Evolutionary conservation across 2,329 filamentous ascomycete genomes (phyloP).

Genomic region (Aureobasidium sp.): DNA sequence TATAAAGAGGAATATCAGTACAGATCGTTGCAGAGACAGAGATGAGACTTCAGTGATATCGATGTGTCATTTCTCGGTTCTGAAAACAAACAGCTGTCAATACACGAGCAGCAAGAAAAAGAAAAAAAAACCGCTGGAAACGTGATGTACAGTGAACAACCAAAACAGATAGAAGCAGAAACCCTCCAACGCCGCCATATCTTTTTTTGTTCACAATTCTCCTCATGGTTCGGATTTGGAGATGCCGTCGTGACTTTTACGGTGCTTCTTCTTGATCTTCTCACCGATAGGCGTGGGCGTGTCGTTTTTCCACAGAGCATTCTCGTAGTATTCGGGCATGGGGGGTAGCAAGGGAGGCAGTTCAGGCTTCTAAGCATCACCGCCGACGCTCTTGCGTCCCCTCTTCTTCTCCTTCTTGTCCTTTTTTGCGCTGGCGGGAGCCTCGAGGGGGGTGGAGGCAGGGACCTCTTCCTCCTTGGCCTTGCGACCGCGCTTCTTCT

Average conservation of each 20-base stretch:
- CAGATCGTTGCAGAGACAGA: too few relatives aligned
- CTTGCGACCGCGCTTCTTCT: conserved; percentile 27
- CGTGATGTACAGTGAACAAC: background rate
- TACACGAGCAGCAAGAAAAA: background rate
- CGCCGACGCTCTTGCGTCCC: conserved; percentile 24
- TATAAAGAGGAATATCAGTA: too few relatives aligned
- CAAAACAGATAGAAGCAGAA: background rate
- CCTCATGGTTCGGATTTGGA: background rate
- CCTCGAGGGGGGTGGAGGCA: conserved; percentile 8
- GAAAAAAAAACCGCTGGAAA: background rate
- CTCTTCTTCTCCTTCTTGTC: conserved; percentile 26
- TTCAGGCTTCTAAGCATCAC: conserved; percentile 11
- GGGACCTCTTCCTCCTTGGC: conserved; percentile 19
- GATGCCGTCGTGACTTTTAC: background rate
- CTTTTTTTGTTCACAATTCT: background rate
- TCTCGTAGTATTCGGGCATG: background rate
- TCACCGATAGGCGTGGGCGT: background rate
- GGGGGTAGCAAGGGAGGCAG: background rate
- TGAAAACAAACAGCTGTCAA: background rate
- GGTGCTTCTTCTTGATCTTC: background rate
- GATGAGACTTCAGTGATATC: too few relatives aligned
- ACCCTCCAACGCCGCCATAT: background rate
- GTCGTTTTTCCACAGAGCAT: background rate
- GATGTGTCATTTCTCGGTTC: background rate
- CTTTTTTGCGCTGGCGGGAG: conserved; percentile 16